Conservation (phyloP, 2,329 filamentous ascomycete genomes). For the Pyrenochaeta sp. region DNA sequence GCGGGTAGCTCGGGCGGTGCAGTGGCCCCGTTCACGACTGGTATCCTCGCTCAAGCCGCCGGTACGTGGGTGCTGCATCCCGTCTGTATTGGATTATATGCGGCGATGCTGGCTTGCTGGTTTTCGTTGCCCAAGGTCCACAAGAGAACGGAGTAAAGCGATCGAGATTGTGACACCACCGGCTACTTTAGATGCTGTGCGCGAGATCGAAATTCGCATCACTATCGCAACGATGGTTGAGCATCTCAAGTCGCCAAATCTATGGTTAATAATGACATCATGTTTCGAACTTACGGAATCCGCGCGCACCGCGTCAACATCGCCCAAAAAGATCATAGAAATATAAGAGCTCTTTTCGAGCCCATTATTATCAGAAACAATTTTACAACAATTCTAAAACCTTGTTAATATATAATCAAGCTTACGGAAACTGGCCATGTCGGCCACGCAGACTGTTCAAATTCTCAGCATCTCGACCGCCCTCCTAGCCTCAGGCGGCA, state of each 20-base stretch:
- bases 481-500: conserved; percentile 45
- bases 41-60: conserved; percentile 67
- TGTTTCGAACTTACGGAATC: conserved; percentile 3
- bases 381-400: too few relatives aligned
- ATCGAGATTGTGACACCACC: conserved; percentile 1
- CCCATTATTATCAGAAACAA: too few relatives aligned
- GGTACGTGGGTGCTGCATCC: conserved; percentile 72
- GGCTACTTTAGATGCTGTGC: background rate
- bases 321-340: too few relatives aligned
- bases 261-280: conserved; percentile 14
- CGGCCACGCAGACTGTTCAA: conserved; percentile 26
- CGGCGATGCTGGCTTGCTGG: conserved; percentile 72
- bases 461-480: conserved; percentile 42
- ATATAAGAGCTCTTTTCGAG: too few relatives aligned
- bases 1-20: conserved; percentile 75
- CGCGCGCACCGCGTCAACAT: conserved; percentile 1
- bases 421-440: conserved; percentile 11
- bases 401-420: background rate
- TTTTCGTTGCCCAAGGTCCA: conserved; percentile 63
- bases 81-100: conserved; percentile 72
- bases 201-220: background rate
- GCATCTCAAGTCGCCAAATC: background rate
- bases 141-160: conserved; percentile 67
- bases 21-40: conserved; percentile 71
- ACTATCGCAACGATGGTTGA: background rate